Evolutionary conservation across 1,284 basidiomycete species (phyloP), one percentile per base, ranked within the genome.

Genomic region (Fomes fomentarius): DNA sequence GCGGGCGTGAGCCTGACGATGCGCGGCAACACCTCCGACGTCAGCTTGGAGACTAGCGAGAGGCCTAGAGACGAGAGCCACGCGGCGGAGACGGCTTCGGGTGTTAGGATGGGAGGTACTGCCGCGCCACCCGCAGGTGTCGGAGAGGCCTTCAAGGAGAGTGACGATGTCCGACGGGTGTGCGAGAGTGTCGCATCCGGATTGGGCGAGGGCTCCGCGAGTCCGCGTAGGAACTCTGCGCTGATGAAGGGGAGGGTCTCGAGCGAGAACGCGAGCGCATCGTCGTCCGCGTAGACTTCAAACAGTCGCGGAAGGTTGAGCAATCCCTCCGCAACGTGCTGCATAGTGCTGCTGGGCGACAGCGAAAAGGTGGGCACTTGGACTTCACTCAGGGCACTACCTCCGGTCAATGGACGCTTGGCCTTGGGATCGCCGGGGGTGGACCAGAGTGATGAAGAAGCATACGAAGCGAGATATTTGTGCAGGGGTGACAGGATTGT

Each of bases 281-380:
- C 91, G 69, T 98, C 95, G 49, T 92, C 89, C 4, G 91, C 93
- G 66, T 97, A 96, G 15, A 95, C 90, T 69, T 98, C 96, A 68
- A 99, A 96, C 19, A 98, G 76, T 45, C 96, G 77, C 1, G 96
- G 94, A 5, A 99, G 82, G 72, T 97, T 98, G 35, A 98, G 79
- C 43, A 99, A 74, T 5, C 94, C 94, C 67, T 99, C 97, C 5
- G 93, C 91, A 15, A 98, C 87, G 45, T 88, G 84, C 56, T 95
- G 91, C 62, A 98, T 90, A 1, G 84, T 87, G 52, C 94, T 91
- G 39, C 89, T 97, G 0, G 95, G 95, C 11, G 91, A 93, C 14
- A 96, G 80, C 1, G 94, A 97, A 73, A 99, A 99, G 4, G 84
- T 92, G 2, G 96, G 96, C n/a, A 98, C 85, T 34, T 83, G 79